Percentiles rank a stretch among this genome's conserved stretches.
Evolutionary conservation across 768 basidiomycete species (phyloP).

Genomic region (Dendrothele bispora): DNA sequence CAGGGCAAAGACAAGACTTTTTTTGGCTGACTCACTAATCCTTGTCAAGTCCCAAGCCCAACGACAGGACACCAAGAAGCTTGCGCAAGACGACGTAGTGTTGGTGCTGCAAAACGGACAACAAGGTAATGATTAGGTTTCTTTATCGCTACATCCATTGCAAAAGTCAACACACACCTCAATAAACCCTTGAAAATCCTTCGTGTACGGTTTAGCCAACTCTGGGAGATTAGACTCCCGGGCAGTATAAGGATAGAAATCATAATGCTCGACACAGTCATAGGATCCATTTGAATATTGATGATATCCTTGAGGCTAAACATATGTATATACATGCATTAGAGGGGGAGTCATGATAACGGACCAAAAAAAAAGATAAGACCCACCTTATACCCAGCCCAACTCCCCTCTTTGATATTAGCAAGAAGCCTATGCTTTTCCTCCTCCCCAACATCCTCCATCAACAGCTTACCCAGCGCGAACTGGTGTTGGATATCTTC

Average conservation of each 20-base stretch:
- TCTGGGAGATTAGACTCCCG: slow-evolving; percentile 7
- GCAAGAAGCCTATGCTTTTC: slow-evolving; percentile 12
- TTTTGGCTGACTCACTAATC: slow-evolving; percentile 8
- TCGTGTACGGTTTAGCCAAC: slow-evolving; percentile 7
- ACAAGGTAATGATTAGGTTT: neutral
- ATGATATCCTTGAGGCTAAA: slow-evolving; percentile 14
- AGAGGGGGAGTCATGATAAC: neutral
- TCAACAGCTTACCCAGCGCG: slow-evolving; percentile 11
- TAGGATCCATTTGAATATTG: slow-evolving; percentile 11
- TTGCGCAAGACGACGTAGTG: slow-evolving; percentile 15
- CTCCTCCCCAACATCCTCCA: slow-evolving; percentile 11
- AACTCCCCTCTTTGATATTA: slow-evolving; percentile 12
- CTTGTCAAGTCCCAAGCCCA: slow-evolving; percentile 10
- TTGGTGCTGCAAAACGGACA: slow-evolving; percentile 4
- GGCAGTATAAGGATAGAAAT: slow-evolving; percentile 10
- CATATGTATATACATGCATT: neutral
- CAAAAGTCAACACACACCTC: slow-evolving; percentile 9
- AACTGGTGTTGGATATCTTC: slow-evolving; percentile 15
- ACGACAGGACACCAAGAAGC: slow-evolving; percentile 13
- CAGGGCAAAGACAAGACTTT: neutral
- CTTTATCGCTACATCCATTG: too few species aligned
- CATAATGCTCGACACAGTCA: slow-evolving; percentile 15
- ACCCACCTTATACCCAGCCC: slow-evolving; percentile 17
- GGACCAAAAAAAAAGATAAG: neutral
- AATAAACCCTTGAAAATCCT: slow-evolving; percentile 13